Evolutionary conservation across 2,329 filamentous ascomycete species (phyloP), one percentile per base, ranked within the genome.

Genomic region (Paecilomyces sp.): DNA sequence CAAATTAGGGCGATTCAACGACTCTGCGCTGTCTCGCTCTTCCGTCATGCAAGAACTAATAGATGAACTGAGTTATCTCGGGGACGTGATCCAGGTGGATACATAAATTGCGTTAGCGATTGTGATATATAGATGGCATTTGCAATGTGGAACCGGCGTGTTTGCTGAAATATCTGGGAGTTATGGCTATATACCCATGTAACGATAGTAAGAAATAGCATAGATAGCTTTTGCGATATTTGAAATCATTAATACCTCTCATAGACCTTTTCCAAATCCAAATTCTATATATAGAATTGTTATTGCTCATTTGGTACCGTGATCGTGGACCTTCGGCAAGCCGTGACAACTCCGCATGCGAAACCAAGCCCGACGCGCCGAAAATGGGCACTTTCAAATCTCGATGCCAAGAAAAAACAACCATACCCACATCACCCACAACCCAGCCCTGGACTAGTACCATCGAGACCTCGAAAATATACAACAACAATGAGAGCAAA

Each of bases 51-150:
- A 78, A 62, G 76, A 80, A 63, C 68, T 83, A 60, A 73, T 83
- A 65, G 76, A 79, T 62, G 80, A 83, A 62, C 69, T 83, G 68
- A 79, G 79, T 58, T 83, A 83, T 66, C 68, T 83, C 50, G 78
- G 79, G 25, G 74, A 75, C 57, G 72, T 80, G 60, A 82, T 83
- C 34, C 71, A 74, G 58, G 69, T 68, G 60, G 71, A 68, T 47
- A 64, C 64, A 62, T 41, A 68, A 63, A 3, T 18, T 31, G 15
- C 52, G 18, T 15, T 57, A 41, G 51, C 31, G 18, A 25, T 3
- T 34, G 9, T 33, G 54, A 54, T 22, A 22, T 22, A 25, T 65
- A 8, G 13, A 18, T 47, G 15, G 18, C 41, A 47, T 47, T 47
- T 18, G 41, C 41, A 9, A 13, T n/a, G 13, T 18, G 41, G 41